Evolutionary conservation across 31 red algal genomes (phyloP).

Genomic region (Odonthalia washingtoniensis): DNA sequence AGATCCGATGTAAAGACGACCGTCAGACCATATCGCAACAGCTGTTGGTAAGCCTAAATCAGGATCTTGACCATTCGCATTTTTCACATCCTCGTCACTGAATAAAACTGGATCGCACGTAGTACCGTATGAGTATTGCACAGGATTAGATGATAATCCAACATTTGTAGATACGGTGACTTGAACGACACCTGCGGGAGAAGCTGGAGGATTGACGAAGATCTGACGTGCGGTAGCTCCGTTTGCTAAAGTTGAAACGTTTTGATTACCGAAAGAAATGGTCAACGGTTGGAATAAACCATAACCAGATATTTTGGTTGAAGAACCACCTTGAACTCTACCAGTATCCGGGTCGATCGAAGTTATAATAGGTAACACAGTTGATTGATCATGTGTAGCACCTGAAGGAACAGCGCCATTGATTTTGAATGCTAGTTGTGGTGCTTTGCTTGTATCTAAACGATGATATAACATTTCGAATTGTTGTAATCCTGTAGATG

Average conservation of each 20-base stretch:
- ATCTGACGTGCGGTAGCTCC: conserved; percentile 25
- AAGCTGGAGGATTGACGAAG: conserved; percentile 43
- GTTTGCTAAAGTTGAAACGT: not conserved
- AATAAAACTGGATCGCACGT: conserved; percentile 55
- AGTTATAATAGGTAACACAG: conserved; percentile 58
- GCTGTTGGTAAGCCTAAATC: conserved; percentile 50
- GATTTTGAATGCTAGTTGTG: conserved; percentile 31
- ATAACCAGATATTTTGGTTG: conserved; percentile 51
- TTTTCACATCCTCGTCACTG: conserved; percentile 34
- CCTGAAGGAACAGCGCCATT: conserved; percentile 36
- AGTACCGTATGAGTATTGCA: conserved; percentile 48
- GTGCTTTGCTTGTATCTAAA: not conserved
- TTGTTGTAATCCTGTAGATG: conserved; percentile 42
- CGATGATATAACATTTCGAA: conserved; percentile 68
- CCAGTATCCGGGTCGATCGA: conserved; percentile 27
- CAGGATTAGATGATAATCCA: conserved; percentile 36
- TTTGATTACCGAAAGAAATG: conserved; percentile 57
- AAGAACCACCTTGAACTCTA: conserved; percentile 25
- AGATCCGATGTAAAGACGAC: conserved; percentile 64
- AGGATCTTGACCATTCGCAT: conserved; percentile 26
- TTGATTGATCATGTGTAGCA: conserved; percentile 42
- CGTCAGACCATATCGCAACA: conserved; percentile 49
- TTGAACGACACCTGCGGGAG: conserved; percentile 12
- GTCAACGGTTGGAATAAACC: conserved; percentile 57
- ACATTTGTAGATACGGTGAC: conserved; percentile 40